phyloP scores from a whole-genome alignment of 306 rosid genomes.

The Mucuna pruriens region DNA sequence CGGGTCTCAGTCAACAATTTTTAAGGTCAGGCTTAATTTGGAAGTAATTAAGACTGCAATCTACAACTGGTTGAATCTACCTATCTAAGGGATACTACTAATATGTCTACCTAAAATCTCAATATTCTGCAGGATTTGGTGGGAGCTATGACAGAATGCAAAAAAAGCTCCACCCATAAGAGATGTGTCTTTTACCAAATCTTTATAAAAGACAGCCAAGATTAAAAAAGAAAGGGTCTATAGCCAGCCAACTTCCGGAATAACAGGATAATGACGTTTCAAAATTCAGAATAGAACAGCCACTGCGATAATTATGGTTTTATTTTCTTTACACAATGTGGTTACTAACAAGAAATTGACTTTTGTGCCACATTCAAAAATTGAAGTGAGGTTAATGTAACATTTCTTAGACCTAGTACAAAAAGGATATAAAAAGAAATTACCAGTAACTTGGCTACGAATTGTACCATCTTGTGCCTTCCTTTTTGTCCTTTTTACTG shows the following conservation, averaged over 20 bases:
- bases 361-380: not conserved
- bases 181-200: slow-evolving; percentile 3
- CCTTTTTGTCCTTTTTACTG: slow-evolving; percentile 53
- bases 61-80: not conserved
- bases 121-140: not conserved
- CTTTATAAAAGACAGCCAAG: not conserved
- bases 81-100: not conserved
- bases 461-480: slow-evolving; percentile 43
- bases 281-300: slow-evolving; percentile 13
- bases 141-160: slow-evolving; percentile 7
- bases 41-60: slow-evolving; percentile 17
- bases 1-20: not conserved
- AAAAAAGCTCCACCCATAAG: not conserved
- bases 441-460: slow-evolving; percentile 50
- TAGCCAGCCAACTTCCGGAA: not conserved
- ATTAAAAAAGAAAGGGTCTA: not conserved
- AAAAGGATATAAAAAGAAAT: slow-evolving; percentile 19
- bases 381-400: not conserved
- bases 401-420: not conserved
- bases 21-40: not conserved
- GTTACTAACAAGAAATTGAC: not conserved
- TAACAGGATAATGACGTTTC: slow-evolving; percentile 12
- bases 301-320: not conserved
- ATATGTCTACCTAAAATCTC: not conserved
- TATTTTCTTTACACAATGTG: not conserved